These are phyloP conservation scores for Angomonas deanei DNA, from an alignment of 208 protist species.

Conservation along the genomic window DNA sequence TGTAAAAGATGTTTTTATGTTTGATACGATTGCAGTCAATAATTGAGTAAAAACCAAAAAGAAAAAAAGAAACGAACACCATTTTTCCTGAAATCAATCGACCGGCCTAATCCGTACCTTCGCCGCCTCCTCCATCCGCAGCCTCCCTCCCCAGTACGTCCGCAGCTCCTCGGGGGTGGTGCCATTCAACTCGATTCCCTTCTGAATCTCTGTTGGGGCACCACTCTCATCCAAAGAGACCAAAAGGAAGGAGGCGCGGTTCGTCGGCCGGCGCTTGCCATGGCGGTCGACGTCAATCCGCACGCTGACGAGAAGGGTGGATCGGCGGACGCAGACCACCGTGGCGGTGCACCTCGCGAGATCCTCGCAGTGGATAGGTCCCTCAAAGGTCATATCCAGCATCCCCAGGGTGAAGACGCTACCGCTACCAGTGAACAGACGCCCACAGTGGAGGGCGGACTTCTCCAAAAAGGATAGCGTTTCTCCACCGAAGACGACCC, in stretches of 20 bases:
- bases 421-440: constrained; percentile 12
- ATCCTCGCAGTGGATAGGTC: constrained; percentile 17
- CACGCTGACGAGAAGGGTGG: constrained; percentile 33
- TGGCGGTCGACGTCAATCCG: constrained; percentile 11
- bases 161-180: constrained; percentile 14
- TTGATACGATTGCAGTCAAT: too few relatives aligned
- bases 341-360: constrained; percentile 9
- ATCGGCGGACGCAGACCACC: constrained; percentile 25
- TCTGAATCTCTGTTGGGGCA: not conserved
- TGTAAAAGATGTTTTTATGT: too few relatives aligned
- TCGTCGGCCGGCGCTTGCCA: constrained; percentile 12
- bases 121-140: not conserved
- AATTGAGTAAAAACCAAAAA: not conserved
- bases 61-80: not conserved
- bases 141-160: not conserved
- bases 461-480: constrained; percentile 34
- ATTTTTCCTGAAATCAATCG: not conserved
- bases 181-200: not conserved
- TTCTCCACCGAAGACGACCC: constrained; percentile 33
- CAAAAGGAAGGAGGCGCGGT: constrained; percentile 27
- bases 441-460: constrained; percentile 24
- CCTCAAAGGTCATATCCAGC: constrained; percentile 28
- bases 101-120: too few relatives aligned
- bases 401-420: constrained; percentile 29
- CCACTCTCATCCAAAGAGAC: constrained; percentile 10